Base-by-base conservation (phyloP, 306 rosid species). In the Canavalia gladiata region DNA sequence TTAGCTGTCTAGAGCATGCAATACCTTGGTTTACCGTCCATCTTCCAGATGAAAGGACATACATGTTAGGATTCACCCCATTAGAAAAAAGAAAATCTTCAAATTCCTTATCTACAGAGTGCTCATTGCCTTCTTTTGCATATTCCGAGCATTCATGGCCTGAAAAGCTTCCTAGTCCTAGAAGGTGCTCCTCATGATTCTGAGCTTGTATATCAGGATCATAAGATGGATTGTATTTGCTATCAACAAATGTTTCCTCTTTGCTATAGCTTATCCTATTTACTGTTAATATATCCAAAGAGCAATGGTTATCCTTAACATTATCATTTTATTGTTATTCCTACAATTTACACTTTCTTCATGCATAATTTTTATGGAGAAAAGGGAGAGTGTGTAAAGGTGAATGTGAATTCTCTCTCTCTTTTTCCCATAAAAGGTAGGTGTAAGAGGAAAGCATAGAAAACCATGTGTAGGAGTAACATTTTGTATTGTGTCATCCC, bases 11-110 rank as follows among this genome's bases (percentile, higher is more conserved):
- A 47, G 60, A 52, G 72, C 31, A 54, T 3, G 58, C 18, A 13
- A 76, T 94, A 92, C 94, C 98, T 87, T 86, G 84, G 85, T 88
- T 79, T 18, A 87, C 81, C 11, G 29, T 60, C 95, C 91, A 87
- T 82, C 90, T 83, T 83, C 94, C 94, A 0, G 97, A 92, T 29
- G 97, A 92, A 78, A 91, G 95, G 34, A 89, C 79, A 34, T 68
- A 84, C 43, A 41, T 63, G 59, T 87, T 79, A 5, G 90, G 82
- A 79, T 89, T 88, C 85, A 81, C 73, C 8, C 87, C 86, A 7
- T 66, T 86, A 42, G 94, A 73, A 42, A 7, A 52, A 72, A 84
- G 82, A 84, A 85, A 50, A 54, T 86, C 97, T 88, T 87, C 86
- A 7, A 84, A 84, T 77, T 90, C 97, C 85, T 79, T 81, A 6